Evolutionary conservation across 306 rosid species (phyloP), one percentile per base, ranked within the genome.

Genomic region (Cicer pinnatifidum): DNA sequence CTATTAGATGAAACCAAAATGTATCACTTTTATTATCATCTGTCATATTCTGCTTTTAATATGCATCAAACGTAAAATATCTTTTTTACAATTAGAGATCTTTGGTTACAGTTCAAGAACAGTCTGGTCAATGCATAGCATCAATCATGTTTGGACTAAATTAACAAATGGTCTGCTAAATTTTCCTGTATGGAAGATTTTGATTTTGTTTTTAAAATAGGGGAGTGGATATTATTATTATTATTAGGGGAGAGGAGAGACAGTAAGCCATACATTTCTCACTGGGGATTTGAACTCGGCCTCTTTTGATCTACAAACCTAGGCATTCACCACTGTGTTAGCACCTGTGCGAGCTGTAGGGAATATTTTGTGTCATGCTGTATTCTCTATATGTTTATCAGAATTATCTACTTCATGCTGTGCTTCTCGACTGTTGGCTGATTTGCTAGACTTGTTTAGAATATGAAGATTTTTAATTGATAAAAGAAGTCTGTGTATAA

Each of bases 381-480:
- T 45, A 54, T 40, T 51, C 9, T 35, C 7, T 75, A 33, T 10
- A 38, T 4, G 11, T 48, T 63, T 17, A 16, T 62, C 62, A 23
- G 19, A 78, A 52, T 44, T 45, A 33, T 64, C 15, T 54, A 53
- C 51, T 40, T 56, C 33, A 23, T 54, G 17, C 11, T 23, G 13
- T 44, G 67, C 16, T 3, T 75, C 46, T 56, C 6, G 46, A 17
- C 41, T 19, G 7, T 11, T 48, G 28, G n/a, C 35, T 15, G 11
- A 40, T 63, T 11, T 64, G 60, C 62, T 70, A 54, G 17, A 71
- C 39, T 56, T 40, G 79, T 67, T 44, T 60, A 40, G 52, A 44
- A 12, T 57, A 11, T 72, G 47, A 45, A 60, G 19, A 35, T 9
- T 52, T 69, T 17, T 68, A 20, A 69, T 52, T 43, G 47, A 48